Base-by-base conservation (phyloP, 768 basidiomycete species). In the Favolaschia claudopus region DNA sequence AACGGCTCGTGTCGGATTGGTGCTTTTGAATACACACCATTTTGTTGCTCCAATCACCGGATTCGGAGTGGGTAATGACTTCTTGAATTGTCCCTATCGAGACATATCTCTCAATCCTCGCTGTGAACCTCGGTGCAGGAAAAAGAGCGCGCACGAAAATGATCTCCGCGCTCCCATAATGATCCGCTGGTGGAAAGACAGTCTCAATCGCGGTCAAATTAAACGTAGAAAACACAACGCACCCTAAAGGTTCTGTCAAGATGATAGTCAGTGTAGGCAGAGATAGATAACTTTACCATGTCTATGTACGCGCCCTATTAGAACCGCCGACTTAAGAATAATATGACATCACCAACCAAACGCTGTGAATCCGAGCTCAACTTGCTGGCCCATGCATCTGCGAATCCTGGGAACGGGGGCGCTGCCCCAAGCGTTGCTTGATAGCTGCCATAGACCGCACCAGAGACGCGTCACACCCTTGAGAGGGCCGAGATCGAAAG, bases 81-180 rank as follows among this genome's bases (percentile, higher is more conserved):
- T 69, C 66, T 81, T 80, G 74, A 90, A 91, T 70, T 89, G 85
- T 12, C 91, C 92, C 91, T 93, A 71, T 12, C 27, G 43, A 58
- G n/a, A n/a, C n/a, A 12, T 17, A 22, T n/a, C 34, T 9, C 25
- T 51, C 40, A 51, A 31, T 44, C 19, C 9, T 28, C 14, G 29
- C 33, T 27, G 13, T 28, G 28, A 58, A 48, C 25, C 48, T 58
- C 46, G 60, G 33, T 49, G 43, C 46, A 53, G 43, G 38, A 55
- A 58, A 58, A 34, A 56, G 38, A 39, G 34, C n/a, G 74, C 86
- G 51, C 73, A 93, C 92, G 62, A 91, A 93, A 58, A 93, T 83
- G 62, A 90, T 84, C 71, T 94, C 92, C 28, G 93, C 85, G 65
- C 86, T 85, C 15, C 92, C 92, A 78, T 94, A 94, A 74, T 94